Evolutionary conservation across 805 yeast genomes (phyloP).

Genomic region (Kluyveromyces starmeri): DNA sequence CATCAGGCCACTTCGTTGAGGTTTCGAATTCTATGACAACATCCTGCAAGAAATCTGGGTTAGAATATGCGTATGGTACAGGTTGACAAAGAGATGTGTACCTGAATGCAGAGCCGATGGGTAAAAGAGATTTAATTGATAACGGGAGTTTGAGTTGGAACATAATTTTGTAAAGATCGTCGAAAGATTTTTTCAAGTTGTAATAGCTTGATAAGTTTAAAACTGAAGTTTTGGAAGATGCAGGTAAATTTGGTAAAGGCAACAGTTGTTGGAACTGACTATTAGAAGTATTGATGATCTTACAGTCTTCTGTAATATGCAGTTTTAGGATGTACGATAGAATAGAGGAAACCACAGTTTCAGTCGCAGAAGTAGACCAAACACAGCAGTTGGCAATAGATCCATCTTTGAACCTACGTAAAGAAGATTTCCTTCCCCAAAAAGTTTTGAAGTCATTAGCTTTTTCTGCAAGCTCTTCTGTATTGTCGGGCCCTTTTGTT

Average conservation of each 20-base stretch:
- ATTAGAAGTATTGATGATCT: constrained; percentile 28
- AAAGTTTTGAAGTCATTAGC: constrained; percentile 65
- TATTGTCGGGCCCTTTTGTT: constrained; percentile 75
- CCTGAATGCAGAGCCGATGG: constrained; percentile 68
- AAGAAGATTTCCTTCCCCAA: constrained; percentile 83
- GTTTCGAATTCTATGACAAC: constrained; percentile 80
- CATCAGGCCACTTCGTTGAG: constrained; percentile 94
- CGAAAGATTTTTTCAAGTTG: constrained; percentile 43
- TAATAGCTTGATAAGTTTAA: constrained; percentile 36
- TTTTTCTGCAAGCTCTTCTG: constrained; percentile 42
- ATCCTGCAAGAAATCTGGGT: constrained; percentile 73
- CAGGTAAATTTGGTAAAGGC: constrained; percentile 54
- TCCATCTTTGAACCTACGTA: constrained; percentile 91
- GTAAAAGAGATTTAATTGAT: constrained; percentile 57
- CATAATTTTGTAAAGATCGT: constrained; percentile 45
- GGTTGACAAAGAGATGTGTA: constrained; percentile 72
- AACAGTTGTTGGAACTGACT: constrained; percentile 40
- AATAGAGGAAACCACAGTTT: constrained; percentile 59
- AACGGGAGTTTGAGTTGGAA: constrained; percentile 57
- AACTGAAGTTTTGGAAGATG: constrained; percentile 46
- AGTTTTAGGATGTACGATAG: constrained; percentile 51
- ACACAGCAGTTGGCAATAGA: constrained; percentile 83
- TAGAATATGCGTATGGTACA: constrained; percentile 66
- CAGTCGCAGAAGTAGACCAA: constrained; percentile 54
- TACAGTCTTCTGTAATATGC: constrained; percentile 44